These are phyloP conservation scores for Kodamaea kaohsiungensis DNA, from an alignment of 805 yeast genomes.

Conservation along the genomic window DNA sequence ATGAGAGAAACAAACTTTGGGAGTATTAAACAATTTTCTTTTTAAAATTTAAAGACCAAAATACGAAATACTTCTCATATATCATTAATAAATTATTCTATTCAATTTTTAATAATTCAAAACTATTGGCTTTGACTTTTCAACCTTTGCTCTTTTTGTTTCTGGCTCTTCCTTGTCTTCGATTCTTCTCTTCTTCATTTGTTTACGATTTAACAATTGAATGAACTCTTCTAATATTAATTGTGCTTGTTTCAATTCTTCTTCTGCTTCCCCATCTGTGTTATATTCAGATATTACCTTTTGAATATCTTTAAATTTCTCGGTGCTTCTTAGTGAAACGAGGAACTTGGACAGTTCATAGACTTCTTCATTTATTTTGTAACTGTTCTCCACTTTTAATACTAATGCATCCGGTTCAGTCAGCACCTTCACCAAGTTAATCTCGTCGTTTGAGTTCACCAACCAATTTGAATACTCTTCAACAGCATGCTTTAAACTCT, in stretches of 20 bases:
- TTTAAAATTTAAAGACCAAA: no score
- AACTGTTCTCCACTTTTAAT: background rate
- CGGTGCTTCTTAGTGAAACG: background rate
- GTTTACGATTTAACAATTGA: constrained; percentile 1
- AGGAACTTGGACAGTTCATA: background rate
- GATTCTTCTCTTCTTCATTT: constrained; percentile 6
- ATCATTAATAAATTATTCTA: background rate
- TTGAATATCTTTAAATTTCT: background rate
- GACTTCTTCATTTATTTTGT: background rate
- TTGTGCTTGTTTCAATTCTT: background rate
- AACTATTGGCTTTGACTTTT: constrained; percentile 6
- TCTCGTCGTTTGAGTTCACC: constrained; percentile 4
- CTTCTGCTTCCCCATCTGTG: background rate
- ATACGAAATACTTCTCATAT: no score
- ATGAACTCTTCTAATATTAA: background rate
- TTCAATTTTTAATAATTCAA: constrained; percentile 6
- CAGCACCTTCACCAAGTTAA: background rate
- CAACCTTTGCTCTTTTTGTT: constrained; percentile 9
- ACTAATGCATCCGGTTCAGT: background rate
- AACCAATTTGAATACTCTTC: constrained; percentile 20
- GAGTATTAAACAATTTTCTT: no score
- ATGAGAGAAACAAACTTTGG: no score
- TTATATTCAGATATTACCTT: background rate
- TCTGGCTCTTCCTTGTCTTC: constrained; percentile 5
- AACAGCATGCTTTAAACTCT: constrained; percentile 12